These are phyloP conservation scores for Exophiala mesophila DNA, from an alignment of 2,329 filamentous ascomycete genomes.

Conservation along the genomic window DNA sequence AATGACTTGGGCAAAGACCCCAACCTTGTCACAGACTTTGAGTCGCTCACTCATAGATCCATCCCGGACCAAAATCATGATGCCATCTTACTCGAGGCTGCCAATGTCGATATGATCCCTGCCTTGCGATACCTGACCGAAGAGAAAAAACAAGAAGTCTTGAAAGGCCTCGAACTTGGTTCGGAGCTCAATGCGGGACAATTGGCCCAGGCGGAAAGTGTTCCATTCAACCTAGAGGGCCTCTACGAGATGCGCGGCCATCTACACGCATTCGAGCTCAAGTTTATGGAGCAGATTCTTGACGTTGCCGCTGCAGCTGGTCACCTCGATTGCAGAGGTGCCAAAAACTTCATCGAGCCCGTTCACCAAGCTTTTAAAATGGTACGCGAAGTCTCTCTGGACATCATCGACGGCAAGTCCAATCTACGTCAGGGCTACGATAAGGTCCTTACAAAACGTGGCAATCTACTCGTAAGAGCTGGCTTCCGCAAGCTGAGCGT, in stretches of 20 bases:
- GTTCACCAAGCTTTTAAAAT: constrained; percentile 32
- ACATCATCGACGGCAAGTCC: constrained; percentile 27
- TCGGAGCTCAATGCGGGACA: constrained; percentile 37
- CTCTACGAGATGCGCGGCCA: constrained; percentile 27
- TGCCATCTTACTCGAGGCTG: constrained; percentile 30
- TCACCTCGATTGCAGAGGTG: constrained; percentile 32
- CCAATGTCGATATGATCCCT: constrained; percentile 28
- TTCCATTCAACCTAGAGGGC: constrained; percentile 30
- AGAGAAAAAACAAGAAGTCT: constrained; percentile 26
- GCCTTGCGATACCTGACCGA: constrained; percentile 28
- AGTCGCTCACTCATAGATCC: constrained; percentile 4
- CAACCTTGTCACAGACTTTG: constrained; percentile 28
- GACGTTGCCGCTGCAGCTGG: constrained; percentile 37
- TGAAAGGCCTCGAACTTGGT: constrained; percentile 34
- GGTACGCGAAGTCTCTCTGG: constrained; percentile 29
- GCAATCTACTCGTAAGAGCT: constrained; percentile 26
- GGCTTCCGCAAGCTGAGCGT: constrained; percentile 31
- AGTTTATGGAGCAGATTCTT: constrained; percentile 36
- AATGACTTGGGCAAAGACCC: constrained; percentile 39
- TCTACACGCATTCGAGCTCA: constrained; percentile 31
- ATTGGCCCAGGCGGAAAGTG: constrained; percentile 37
- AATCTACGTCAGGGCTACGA: constrained; percentile 33
- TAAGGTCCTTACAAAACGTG: constrained; percentile 31
- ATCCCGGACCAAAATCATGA: constrained; percentile 30
- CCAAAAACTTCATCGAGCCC: constrained; percentile 32